Evolutionary conservation across 2,329 filamentous ascomycete species (phyloP).

Genomic region (Pseudogymnoascus pannorum): DNA sequence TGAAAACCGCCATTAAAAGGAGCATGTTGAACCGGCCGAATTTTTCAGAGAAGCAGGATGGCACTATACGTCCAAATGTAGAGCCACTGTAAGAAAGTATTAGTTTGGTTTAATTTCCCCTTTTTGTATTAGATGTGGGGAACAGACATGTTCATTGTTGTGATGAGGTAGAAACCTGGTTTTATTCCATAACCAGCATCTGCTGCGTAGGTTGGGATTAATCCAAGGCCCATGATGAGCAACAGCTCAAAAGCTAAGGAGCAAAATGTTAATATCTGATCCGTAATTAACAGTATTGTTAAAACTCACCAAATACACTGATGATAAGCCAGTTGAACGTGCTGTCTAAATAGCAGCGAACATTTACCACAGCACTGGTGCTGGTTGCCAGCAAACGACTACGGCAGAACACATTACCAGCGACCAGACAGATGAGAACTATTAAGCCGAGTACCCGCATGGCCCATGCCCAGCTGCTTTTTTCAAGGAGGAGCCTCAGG

Average conservation of each 20-base stretch:
- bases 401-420: slow-evolving; percentile 21
- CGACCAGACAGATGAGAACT: slow-evolving; percentile 4
- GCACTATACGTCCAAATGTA: slow-evolving; percentile 1
- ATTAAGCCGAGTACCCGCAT: slow-evolving; percentile 14
- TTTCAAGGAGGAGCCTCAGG: slow-evolving; percentile 7
- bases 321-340: slow-evolving; percentile 56
- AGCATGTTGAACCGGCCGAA: slow-evolving; percentile 9
- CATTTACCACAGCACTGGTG: slow-evolving; percentile 52
- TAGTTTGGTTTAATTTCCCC: not conserved
- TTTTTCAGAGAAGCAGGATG: not conserved
- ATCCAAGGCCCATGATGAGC: slow-evolving; percentile 71
- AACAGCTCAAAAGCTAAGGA: slow-evolving; percentile 50
- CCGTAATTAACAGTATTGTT: not conserved
- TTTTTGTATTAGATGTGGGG: not conserved
- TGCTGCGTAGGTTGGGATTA: slow-evolving; percentile 69
- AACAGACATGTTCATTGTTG: slow-evolving; percentile 63
- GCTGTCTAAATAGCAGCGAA: slow-evolving; percentile 57
- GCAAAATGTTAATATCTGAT: not conserved
- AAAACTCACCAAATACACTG: slow-evolving; percentile 52
- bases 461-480: slow-evolving; percentile 14
- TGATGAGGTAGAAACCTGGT: slow-evolving; percentile 69
- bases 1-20: slow-evolving; percentile 6
- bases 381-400: slow-evolving; percentile 55
- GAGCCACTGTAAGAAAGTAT: not conserved
- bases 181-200: slow-evolving; percentile 51